Base-by-base conservation (phyloP, 768 basidiomycete genomes). In the Heimioporus sp. region DNA sequence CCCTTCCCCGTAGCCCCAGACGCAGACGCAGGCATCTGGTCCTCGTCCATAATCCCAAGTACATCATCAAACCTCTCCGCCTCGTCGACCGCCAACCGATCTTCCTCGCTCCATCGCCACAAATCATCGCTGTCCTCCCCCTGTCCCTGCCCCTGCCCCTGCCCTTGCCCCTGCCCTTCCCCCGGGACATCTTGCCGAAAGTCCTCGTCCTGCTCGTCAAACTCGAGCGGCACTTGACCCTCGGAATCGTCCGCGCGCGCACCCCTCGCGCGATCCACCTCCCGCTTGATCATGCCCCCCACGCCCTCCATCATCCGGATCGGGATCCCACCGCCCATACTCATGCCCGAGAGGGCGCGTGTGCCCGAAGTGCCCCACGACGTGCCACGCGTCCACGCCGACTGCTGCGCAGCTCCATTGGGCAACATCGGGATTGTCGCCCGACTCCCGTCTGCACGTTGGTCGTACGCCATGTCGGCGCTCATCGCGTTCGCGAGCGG, bases 401-500 rank as follows among this genome's bases (percentile, higher is more conserved):
- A 46, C 41, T 64, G 62, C 21, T 54, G 62, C 5, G 68, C 61
- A 1, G 65, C 63, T 16, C 90, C 90, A 57, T 94, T 94, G 0
- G 91, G 92, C 35, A 87, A 76, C 82, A 90, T 90, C 0, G 92
- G 92, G 2, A 93, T 76, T 43, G 32, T 49, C 24, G 34, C 44
- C 0, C 48, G 31, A 82, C 76, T 0, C 74, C 72, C 31, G 69
- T 65, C 2, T 50, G 67, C 17, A 72, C 62, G 39, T 62, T 55
- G 16, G 65, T 72, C 20, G 75, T 80, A 73, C 34, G 81, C 81
- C 31, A 92, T 74, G 10, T 79, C 80, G 1, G 79, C 82, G 1
- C 81, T 67, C 52, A 95, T 80, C 0, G 92, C 91, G 0, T 79
- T 83, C 1, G 86, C 83, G 21, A 93, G 75, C 0, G 90, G 88